Percentiles rank a stretch among this genome's conserved stretches.
Evolutionary conservation across 2,329 filamentous ascomycete species (phyloP).

Genomic region (Emergomyces orientalis): DNA sequence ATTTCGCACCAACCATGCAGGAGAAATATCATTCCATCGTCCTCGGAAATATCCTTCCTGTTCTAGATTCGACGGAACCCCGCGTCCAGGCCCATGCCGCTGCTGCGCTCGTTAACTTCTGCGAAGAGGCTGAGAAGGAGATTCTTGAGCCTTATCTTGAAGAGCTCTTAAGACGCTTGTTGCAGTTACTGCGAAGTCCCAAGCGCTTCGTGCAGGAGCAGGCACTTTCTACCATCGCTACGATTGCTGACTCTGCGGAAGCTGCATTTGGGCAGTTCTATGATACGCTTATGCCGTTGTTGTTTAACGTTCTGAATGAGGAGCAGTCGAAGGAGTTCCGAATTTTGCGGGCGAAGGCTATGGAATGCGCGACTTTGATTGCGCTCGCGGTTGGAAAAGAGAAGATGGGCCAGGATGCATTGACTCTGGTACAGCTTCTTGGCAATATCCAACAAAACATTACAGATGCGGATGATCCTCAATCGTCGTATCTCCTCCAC

Average conservation of each 20-base stretch:
- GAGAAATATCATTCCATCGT: constrained; percentile 85
- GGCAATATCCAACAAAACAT: constrained; percentile 80
- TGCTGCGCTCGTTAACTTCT: constrained; percentile 97
- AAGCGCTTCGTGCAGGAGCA: constrained; percentile 98
- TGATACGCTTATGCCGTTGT: constrained; percentile 84
- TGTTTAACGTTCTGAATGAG: constrained; percentile 79
- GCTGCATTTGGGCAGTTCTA: constrained; percentile 93
- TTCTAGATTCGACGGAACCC: constrained; percentile 79
- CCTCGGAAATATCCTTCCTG: constrained; percentile 82
- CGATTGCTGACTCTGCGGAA: constrained; percentile 96
- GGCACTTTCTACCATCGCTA: constrained; percentile 93
- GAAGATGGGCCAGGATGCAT: constrained; percentile 76
- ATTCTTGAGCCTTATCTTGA: constrained; percentile 90
- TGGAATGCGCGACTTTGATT: constrained; percentile 97
- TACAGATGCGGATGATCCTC: constrained; percentile 84
- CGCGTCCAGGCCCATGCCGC: constrained; percentile 95
- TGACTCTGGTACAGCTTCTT: constrained; percentile 77
- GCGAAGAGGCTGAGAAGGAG: constrained; percentile 90
- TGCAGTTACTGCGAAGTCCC: constrained; percentile 77
- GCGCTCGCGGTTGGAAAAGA: constrained; percentile 88
- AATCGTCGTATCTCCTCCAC: constrained; percentile 93
- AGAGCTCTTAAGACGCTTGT: constrained; percentile 71
- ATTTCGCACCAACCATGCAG: constrained; percentile 97
- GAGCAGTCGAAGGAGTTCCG: constrained; percentile 92
- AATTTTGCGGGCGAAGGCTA: constrained; percentile 86